phyloP scores from a whole-genome alignment of 495 filamentous ascomycete genomes.

The Aspergillus hancockii region DNA sequence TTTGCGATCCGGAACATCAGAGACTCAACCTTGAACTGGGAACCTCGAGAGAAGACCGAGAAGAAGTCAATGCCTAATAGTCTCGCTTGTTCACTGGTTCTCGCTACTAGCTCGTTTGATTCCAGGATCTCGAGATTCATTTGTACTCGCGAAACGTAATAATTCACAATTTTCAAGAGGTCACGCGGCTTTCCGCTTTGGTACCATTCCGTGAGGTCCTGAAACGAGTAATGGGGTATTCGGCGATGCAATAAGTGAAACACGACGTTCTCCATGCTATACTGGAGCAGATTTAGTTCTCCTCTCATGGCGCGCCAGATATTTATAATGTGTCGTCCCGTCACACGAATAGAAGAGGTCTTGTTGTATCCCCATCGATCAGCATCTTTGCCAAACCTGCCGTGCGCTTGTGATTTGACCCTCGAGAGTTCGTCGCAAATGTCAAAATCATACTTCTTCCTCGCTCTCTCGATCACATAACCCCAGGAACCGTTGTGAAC shows the following conservation, averaged over 20 bases:
- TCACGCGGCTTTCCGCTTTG: constrained; percentile 64
- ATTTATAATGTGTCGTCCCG: constrained; percentile 93
- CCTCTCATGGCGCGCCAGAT: constrained; percentile 95
- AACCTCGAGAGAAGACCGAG: constrained; percentile 89
- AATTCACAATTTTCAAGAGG: constrained; percentile 72
- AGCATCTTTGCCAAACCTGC: constrained; percentile 79
- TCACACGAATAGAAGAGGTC: constrained; percentile 82
- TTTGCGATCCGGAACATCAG: constrained; percentile 99
- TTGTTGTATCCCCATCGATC: constrained; percentile 93
- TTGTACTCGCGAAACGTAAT: constrained; percentile 75
- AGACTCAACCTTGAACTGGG: constrained; percentile 97
- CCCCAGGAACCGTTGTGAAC: constrained; percentile 94
- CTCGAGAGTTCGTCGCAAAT: constrained; percentile 88
- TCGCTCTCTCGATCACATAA: constrained; percentile 88
- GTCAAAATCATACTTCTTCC: constrained; percentile 83
- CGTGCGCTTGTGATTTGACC: constrained; percentile 78
- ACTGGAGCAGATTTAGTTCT: constrained; percentile 87
- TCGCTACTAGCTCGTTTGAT: constrained; percentile 80
- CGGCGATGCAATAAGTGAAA: constrained; percentile 91
- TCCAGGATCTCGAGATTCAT: constrained; percentile 90
- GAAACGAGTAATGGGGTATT: constrained; percentile 83
- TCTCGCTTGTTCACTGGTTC: constrained; percentile 93
- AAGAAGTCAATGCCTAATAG: constrained; percentile 94
- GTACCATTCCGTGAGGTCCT: constrained; percentile 81
- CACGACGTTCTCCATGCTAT: constrained; percentile 95